Conservation (phyloP, 2,329 filamentous ascomycete genomes). For the Ophiostoma himal-ulmi region DNA sequence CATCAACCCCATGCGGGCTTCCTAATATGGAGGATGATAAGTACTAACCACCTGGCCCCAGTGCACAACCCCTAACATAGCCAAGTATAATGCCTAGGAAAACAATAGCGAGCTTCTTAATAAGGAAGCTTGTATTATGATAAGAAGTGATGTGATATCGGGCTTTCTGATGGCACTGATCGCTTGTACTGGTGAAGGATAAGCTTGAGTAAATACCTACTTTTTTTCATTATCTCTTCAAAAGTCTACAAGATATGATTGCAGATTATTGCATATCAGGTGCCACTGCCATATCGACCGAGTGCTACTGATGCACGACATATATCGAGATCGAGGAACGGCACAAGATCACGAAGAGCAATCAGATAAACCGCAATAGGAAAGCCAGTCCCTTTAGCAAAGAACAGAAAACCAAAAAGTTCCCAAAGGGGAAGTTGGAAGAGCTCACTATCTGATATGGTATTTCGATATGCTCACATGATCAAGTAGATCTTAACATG, state of each 20-base stretch:
- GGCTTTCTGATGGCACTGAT: background rate
- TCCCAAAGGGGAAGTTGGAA: background rate
- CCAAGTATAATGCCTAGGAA: background rate
- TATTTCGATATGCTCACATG: background rate
- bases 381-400: background rate
- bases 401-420: background rate
- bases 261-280: background rate
- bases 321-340: background rate
- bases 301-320: background rate
- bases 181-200: background rate
- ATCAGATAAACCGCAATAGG: constrained; percentile 11
- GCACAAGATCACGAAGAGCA: background rate
- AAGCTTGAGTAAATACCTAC: background rate
- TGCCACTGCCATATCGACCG: background rate
- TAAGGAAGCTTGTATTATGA: background rate
- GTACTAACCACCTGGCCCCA: background rate
- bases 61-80: background rate
- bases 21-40: background rate
- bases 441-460: constrained; percentile 1
- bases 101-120: constrained; percentile 2
- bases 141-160: background rate
- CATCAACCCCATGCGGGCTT: background rate
- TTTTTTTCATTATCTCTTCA: background rate
- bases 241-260: background rate
- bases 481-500: too few species aligned